Base-by-base conservation (phyloP, 116 monocot species). In the Zostera marina region DNA sequence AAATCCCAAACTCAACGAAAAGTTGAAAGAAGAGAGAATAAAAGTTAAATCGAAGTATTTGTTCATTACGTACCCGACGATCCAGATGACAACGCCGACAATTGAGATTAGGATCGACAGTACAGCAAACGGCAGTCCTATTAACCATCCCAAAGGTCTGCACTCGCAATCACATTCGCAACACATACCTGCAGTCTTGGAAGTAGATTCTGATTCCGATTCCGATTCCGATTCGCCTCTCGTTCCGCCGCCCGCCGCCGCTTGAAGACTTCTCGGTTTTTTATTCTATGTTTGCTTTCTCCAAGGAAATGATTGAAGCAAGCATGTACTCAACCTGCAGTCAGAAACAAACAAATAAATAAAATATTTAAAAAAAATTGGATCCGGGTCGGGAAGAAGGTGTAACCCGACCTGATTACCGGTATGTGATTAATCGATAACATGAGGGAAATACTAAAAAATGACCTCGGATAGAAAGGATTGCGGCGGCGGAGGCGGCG, bases 91-190 rank as follows among this genome's bases (percentile, higher is more conserved):
- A 56, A 83, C 58, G 57, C 92, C 92, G 69, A 92, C 74, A 66
- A 83, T 60, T 64, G 92, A 93, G 68, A 93, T 67, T 71, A 93
- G 62, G 66, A 93, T 74, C 42, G 87, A 42, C 42, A 93, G 87
- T n/a, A 93, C 61, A 55, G 92, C 92, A 71, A 93, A 93, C 63
- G 92, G 92, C 53, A 92, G 92, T 25, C 92, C 92, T 20, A 92
- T 67, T 8, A 92, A 71, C 92, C 92, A 92, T 3, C 92, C 92
- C 41, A 92, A 73, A 0, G 92, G 92, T 60, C 83, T 66, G 74
- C 83, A 92, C 76, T 92, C 80, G 63, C 92, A 67, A 58, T 91
- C 91, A 60, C 60, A 59, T 9, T 39, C 24, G 67, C 80, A 73
- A 66, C 92, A 86, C 89, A 90, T 90, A 66, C 14, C 44, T 45